Percentiles rank a stretch among this genome's conserved stretches.
These are phyloP conservation scores for Brassica cretica DNA, from an alignment of 345 rosid genomes.

Conservation along the genomic window DNA sequence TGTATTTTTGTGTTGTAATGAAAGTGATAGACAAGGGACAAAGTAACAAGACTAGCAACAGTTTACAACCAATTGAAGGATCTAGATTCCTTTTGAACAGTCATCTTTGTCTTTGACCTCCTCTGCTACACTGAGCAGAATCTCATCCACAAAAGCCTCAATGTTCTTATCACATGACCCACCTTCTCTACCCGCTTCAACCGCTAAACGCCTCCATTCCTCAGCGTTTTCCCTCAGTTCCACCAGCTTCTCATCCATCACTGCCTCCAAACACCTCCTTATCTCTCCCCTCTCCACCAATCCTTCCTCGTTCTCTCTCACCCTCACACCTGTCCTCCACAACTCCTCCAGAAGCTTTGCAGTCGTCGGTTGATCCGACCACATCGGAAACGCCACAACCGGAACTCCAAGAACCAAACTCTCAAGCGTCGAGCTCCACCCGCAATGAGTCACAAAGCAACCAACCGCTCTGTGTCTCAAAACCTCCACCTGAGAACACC, in stretches of 20 bases:
- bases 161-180: conserved; percentile 58
- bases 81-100: background rate
- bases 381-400: conserved; percentile 68
- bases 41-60: background rate
- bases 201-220: conserved; percentile 57
- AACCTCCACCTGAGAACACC: conserved; percentile 69
- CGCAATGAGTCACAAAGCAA: conserved; percentile 72
- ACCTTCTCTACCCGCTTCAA: conserved; percentile 49
- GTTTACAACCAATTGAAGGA: background rate
- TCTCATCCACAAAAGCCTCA: conserved; percentile 47
- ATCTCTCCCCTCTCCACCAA: conserved; percentile 55
- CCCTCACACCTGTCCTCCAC: conserved; percentile 64
- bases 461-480: conserved; percentile 54
- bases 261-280: conserved; percentile 57
- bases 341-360: conserved; percentile 53
- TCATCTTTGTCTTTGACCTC: conserved; percentile 21
- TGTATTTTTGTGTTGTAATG: background rate
- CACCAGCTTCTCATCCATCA: conserved; percentile 45
- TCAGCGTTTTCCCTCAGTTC: conserved; percentile 49
- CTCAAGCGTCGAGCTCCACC: conserved; percentile 76
- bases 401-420: conserved; percentile 58
- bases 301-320: conserved; percentile 44
- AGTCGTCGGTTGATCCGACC: conserved; percentile 66
- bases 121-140: conserved; percentile 8
- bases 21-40: background rate